Evolutionary conservation across 257 asterid genomes (phyloP), one percentile per base, ranked within the genome.

Genomic region (Solanum raphanifolium): DNA sequence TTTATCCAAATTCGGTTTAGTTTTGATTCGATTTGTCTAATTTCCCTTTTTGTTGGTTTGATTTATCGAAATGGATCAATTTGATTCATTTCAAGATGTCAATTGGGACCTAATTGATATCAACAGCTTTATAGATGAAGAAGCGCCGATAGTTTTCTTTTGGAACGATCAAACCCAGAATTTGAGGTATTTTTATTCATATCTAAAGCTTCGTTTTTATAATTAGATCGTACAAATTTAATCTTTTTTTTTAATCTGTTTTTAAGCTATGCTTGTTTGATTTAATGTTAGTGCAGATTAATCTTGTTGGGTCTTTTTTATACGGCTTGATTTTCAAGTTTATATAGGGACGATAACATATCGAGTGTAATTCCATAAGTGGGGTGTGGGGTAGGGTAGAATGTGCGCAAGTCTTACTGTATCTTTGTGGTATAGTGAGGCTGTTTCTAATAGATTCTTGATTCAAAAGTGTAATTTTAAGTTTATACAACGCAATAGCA

Each of bases 81-180:
- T 91, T 58, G 91, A 89, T 88, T 89, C 92, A 25, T 86, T 91
- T 75, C 92, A 89, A 88, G 93, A 84, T 39, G 86, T 88, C 66
- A 87, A 91, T 88, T 92, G 94, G 95, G 95, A 93, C 74, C 87
- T 93, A 38, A 86, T 90, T 39, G 95, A 93, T 91, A 90, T 89
- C 90, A 86, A 92, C 89, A 4, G 62, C 89, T 92, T 93, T 85
- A 84, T 93, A 88, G 89, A 91, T 89, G 94, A 89, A 76, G 94
- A 89, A 76, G 87, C 81, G 35, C 86, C 88, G 16, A 85, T 92
- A 52, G 94, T 88, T 88, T 90, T 89, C 32, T 90, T 87, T 36
- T 93, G 93, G 94, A 90, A 71, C 68, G 88, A 93, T 87, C 91
- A 92, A 83, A 89, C 83, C 76, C 90, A 89, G 60, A 15, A 73